phyloP scores from a whole-genome alignment of 2,329 filamentous ascomycete genomes.

The Eurotiales sp. region DNA sequence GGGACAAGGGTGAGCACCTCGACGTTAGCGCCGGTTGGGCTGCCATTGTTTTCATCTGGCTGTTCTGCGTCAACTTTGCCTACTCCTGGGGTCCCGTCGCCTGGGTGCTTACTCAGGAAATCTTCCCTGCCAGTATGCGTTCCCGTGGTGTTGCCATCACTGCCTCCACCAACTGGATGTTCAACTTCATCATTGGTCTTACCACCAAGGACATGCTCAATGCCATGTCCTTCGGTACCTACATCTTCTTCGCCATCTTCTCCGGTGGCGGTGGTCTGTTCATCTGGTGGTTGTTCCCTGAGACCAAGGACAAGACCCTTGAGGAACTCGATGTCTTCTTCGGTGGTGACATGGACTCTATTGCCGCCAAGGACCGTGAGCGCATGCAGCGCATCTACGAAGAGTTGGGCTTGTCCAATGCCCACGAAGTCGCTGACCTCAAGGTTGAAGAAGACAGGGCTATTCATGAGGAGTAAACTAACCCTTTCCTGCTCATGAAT shows the following conservation, averaged over 20 bases:
- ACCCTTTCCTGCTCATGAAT: no score
- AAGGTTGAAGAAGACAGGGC: constrained; percentile 2
- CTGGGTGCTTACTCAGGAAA: constrained; percentile 52
- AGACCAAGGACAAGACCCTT: constrained; percentile 16
- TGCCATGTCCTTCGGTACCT: constrained; percentile 32
- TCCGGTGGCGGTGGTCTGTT: constrained; percentile 17
- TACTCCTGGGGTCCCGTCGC: constrained; percentile 36
- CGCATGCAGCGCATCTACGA: constrained; percentile 15
- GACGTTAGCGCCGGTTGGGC: constrained; percentile 61
- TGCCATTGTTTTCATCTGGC: constrained; percentile 57
- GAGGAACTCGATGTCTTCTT: constrained; percentile 16
- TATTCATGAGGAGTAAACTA: constrained; percentile 12
- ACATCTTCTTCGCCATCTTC: constrained; percentile 34
- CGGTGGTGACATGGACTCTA: constrained; percentile 14
- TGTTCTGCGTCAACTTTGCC: constrained; percentile 50
- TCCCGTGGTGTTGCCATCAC: constrained; percentile 34
- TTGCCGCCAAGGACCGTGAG: constrained; percentile 12
- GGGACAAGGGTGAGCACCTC: constrained; percentile 45
- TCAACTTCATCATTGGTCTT: constrained; percentile 37
- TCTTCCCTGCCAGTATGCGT: constrained; percentile 35
- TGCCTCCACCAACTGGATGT: constrained; percentile 36
- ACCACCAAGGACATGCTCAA: constrained; percentile 32
- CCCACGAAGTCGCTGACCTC: constrained; percentile 9
- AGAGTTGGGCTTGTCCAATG: constrained; percentile 11
- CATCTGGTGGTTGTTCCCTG: constrained; percentile 21